Evolutionary conservation across 129 eudicot genomes (phyloP), one percentile per base, ranked within the genome.

Genomic region (Artemisia annua): DNA sequence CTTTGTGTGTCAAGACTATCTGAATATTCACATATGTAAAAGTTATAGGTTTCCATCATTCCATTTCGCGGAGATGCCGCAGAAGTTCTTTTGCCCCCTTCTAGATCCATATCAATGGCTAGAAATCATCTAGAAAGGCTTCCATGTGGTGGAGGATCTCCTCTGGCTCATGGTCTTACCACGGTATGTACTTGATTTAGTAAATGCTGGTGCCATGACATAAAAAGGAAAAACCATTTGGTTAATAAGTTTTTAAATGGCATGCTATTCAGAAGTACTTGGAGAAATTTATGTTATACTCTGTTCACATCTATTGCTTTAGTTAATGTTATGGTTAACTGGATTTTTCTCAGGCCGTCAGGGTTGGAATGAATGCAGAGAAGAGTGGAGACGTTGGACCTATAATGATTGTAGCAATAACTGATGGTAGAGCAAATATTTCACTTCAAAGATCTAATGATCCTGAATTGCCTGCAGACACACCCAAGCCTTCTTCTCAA

Each of bases 81-180:
- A 43, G 99, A 94, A 83, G 92, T 94, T 72, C 91, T 94, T 39
- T 81, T 94, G 78, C 99, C 99, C 50, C 99, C 99, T 81, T 94
- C 99, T 11, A 84, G 99, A 58, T 90, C 97, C 67, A 94, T 94
- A 35, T 81, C 99, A 61, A 94, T 94, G 99, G 99, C 99, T 67
- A 86, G 97, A 70, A 94, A 94, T 39, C 96, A 97, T 73, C 88
- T 94, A 6, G 99, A 94, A 84, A 90, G 91, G 84, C 99, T 94
- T 78, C 99, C 99, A 63, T 94, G 99, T 76, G 99, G 99, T 44
- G 99, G 99, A 39, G 99, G 99, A 64, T 94, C 99, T 71, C 99
- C 99, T 49, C 88, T 94, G 22, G 99, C 99, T 86, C 99, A 94
- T 85, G 99, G 99, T 46, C 99, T 94, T 70, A 83, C 97, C 26